Evolutionary conservation across 371 early-diverging fungal species (phyloP), one percentile per base, ranked within the genome.

Genomic region (Mortierella sp.): DNA sequence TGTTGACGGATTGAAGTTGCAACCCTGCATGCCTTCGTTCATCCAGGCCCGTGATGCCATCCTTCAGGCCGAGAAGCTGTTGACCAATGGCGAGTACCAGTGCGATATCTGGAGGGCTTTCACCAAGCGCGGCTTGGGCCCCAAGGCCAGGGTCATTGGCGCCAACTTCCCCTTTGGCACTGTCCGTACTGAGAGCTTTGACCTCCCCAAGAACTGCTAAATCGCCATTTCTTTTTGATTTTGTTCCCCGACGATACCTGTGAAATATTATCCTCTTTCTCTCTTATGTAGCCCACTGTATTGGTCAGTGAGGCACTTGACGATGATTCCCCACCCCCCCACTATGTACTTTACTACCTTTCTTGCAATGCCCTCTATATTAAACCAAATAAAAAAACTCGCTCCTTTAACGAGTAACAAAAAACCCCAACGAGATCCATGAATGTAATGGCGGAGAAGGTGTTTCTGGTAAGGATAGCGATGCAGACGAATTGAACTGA

Each of bases 21-120:
- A 98, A 89, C 97, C 97, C 34, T 99, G 99, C 90, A 89, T 91
- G 63, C 99, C 99, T 8, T 90, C 89, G 42, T 98, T 99, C 88
- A 90, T 95, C 38, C 94, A 97, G 79, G 97, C 98, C 57, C 95
- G 99, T 88, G 97, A 98, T 88, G 98, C 99, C 50, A 97, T 99
- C 76, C 75, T 99, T 47, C 90, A 91, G 72, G 98, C 99, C 10
- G 98, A 98, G 77, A 83, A 93, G 77, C 80, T 91, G 47, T 84
- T 96, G 82, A 97, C 96, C 31, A 91, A 92, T 26, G 97, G 97
- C 47, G 90, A 92, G 63, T 95, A 97, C 90, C 82, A 91, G 68
- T 99, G 99, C 88, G 90, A 90, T 63, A 93, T 99, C 76, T 99
- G 98, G 95, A 91, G 84, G 73, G 98, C 91, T 14, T 99, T 99